Base-by-base conservation (phyloP, 2,329 filamentous ascomycete genomes). In the Cladosporium sp. region DNA sequence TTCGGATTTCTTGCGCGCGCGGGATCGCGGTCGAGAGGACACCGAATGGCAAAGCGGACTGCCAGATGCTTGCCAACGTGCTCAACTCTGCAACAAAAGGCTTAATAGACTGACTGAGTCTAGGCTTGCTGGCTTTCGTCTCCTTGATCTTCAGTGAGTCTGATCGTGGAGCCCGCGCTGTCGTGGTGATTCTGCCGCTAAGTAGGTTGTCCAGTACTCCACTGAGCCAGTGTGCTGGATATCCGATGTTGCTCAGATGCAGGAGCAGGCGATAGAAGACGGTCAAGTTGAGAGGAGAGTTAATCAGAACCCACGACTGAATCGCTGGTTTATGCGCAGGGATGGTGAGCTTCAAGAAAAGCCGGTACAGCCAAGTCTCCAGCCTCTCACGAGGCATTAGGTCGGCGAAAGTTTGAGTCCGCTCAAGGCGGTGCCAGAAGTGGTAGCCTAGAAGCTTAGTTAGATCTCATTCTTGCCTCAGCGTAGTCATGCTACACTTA, bases 231-330 rank as follows among this genome's bases (percentile, higher is more conserved):
- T 60, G 55, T 5, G 63, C 58, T 15, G 58, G 57, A 36, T 62
- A 65, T 1, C 61, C 61, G 19, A 59, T 28, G 30, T 50, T 42
- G 39, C 63, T 47, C 2, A 64, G 45, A 25, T 63, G 62, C 7
- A n/a, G 19, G 47, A 54, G 28, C 12, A 65, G 42, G 19, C 58
- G 55, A 19, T 60, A 49, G 51, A 63, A 60, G 15, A 47, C 14
- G 12, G 57, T 63, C 19, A 65, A 22, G 34, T 65, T 65, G 8
- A 64, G 55, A 12, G 62, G 64, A 25, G 61, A 62, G 34, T 59
- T 59, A n/a, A 64, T 62, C 15, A 34, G 43, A n/a, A 28, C 14
- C 20, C 9, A 28, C 2, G 22, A 28, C n/a, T 28, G 43, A 12
- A 5, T 37, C 28, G 12, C 28, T 28, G 15, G n/a, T 58, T 25